These are phyloP conservation scores for Betula pendula DNA, from an alignment of 306 rosid species.

Conservation along the genomic window DNA sequence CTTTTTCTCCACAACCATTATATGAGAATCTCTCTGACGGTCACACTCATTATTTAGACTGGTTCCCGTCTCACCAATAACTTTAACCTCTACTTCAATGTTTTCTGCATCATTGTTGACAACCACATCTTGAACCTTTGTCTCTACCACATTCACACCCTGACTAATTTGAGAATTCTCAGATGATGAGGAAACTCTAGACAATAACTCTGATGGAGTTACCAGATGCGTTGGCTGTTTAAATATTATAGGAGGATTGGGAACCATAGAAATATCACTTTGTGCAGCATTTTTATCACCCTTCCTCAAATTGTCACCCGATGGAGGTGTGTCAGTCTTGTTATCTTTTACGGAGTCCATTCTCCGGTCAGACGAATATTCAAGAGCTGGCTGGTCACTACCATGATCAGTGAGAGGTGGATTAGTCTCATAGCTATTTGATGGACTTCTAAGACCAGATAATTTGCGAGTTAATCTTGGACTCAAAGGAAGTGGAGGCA, in stretches of 20 bases:
- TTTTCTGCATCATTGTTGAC: conserved; percentile 42
- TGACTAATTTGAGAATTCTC: conserved; percentile 46
- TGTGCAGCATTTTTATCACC: conserved; percentile 38
- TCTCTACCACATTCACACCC: conserved; percentile 41
- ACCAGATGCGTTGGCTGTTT: conserved; percentile 67
- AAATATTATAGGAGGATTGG: conserved; percentile 45
- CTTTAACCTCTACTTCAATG: conserved; percentile 49
- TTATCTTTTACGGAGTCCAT: conserved; percentile 44
- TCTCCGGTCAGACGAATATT: conserved; percentile 35
- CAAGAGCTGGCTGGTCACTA: conserved; percentile 36
- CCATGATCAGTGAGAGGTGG: conserved; percentile 32
- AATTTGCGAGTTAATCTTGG: conserved; percentile 51
- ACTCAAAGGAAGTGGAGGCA: conserved; percentile 58
- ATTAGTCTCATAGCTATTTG: conserved; percentile 41
- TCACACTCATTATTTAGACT: conserved; percentile 36
- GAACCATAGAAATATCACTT: conserved; percentile 39
- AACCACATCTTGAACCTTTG: conserved; percentile 43
- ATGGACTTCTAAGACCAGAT: conserved; percentile 42
- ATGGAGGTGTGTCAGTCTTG: conserved; percentile 34
- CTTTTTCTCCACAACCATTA: conserved; percentile 41
- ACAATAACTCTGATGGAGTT: conserved; percentile 67
- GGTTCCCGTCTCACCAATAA: conserved; percentile 46
- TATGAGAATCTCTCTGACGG: conserved; percentile 33
- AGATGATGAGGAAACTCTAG: conserved; percentile 49
- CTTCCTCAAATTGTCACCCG: conserved; percentile 39